These are phyloP conservation scores for Microbotryum saponariae DNA, from an alignment of 1,284 basidiomycete species.

Conservation along the genomic window DNA sequence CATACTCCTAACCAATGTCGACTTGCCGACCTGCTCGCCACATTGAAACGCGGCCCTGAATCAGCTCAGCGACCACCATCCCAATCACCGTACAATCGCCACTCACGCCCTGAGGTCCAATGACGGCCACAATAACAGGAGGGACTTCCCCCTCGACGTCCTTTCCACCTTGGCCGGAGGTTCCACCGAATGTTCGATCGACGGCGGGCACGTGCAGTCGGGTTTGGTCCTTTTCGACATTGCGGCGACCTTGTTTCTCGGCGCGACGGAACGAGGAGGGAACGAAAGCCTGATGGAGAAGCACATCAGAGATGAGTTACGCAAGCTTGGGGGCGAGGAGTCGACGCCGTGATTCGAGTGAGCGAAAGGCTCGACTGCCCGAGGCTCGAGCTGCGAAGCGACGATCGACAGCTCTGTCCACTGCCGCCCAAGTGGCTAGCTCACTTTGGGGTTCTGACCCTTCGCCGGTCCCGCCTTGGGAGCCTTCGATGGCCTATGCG, in stretches of 20 bases:
- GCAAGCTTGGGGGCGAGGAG: too few species aligned
- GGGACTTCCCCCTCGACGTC: conserved; percentile 62
- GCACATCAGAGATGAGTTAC: background rate
- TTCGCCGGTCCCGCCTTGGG: conserved; percentile 48
- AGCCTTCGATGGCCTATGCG: conserved; percentile 22
- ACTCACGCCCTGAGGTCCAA: conserved; percentile 85
- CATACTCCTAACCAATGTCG: conserved; percentile 84
- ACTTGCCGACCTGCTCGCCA: conserved; percentile 63
- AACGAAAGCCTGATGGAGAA: conserved; percentile 61
- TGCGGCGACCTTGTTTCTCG: conserved; percentile 79
- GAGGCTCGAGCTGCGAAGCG: background rate
- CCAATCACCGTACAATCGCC: too few species aligned
- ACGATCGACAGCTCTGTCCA: background rate
- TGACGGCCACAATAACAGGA: conserved; percentile 91
- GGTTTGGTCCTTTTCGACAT: conserved; percentile 88
- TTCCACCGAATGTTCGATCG: conserved; percentile 66
- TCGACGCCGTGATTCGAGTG: too few species aligned
- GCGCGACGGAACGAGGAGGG: conserved; percentile 80
- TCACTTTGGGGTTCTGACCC: conserved; percentile 86
- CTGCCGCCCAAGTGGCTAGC: conserved; percentile 24
- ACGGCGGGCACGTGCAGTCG: conserved; percentile 92
- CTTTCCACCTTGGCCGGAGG: conserved; percentile 28
- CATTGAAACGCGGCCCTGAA: too few species aligned
- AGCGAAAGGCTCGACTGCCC: background rate
- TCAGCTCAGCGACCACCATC: background rate